phyloP scores from a whole-genome alignment of 352 stramenopile species.

The Pythium oligandrum region DNA sequence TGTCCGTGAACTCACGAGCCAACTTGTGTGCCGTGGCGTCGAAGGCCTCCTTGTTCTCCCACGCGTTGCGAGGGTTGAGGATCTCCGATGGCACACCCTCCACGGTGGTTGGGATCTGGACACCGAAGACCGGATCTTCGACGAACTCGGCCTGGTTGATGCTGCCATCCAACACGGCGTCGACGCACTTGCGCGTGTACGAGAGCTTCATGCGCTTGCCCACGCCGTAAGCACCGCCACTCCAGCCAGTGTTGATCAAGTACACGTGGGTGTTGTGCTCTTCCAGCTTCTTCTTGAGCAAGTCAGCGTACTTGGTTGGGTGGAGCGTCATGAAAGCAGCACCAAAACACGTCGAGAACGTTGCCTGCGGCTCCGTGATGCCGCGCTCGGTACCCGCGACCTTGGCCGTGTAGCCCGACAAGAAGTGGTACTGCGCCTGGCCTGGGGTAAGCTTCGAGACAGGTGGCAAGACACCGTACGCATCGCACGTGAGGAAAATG shows the following conservation, averaged over 20 bases:
- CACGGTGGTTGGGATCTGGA: slow-evolving; percentile 60
- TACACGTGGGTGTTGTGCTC: slow-evolving; percentile 41
- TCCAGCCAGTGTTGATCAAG: slow-evolving; percentile 95
- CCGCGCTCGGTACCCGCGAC: slow-evolving; percentile 47
- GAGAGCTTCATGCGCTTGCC: slow-evolving; percentile 96
- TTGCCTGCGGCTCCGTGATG: slow-evolving; percentile 45
- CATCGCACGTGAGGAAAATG: slow-evolving; percentile 96
- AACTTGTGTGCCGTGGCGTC: slow-evolving; percentile 71
- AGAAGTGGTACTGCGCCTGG: slow-evolving; percentile 96
- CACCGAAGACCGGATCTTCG: slow-evolving; percentile 67
- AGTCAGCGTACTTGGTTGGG: slow-evolving; percentile 47
- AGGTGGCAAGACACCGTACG: slow-evolving; percentile 94
- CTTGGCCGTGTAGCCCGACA: slow-evolving; percentile 57
- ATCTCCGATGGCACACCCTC: slow-evolving; percentile 70
- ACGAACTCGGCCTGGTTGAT: slow-evolving; percentile 63
- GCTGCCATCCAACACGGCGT: slow-evolving; percentile 63
- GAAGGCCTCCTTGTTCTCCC: slow-evolving; percentile 77
- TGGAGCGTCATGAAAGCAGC: slow-evolving; percentile 53
- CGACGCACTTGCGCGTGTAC: slow-evolving; percentile 74
- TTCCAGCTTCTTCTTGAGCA: slow-evolving; percentile 57
- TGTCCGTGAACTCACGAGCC: slow-evolving; percentile 69
- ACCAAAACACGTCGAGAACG: slow-evolving; percentile 55
- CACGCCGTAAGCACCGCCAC: slow-evolving; percentile 92
- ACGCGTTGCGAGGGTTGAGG: slow-evolving; percentile 70
- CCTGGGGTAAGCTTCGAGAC: slow-evolving; percentile 89